Conservation (phyloP, 306 rosid species). For the Oxytropis ochrocephala region DNA sequence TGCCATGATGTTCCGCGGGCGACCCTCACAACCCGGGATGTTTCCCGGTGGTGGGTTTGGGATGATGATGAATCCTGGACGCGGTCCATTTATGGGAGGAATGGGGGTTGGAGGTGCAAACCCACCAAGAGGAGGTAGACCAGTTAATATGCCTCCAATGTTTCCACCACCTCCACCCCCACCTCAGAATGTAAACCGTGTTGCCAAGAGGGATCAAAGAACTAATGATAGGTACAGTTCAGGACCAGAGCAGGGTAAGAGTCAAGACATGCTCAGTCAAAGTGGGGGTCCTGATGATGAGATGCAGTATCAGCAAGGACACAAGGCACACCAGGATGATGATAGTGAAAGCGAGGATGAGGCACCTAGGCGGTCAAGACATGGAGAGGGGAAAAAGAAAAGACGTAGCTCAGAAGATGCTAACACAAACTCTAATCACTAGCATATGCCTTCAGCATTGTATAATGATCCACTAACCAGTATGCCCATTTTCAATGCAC, state of each 20-base stretch:
- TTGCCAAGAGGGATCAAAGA: constrained; percentile 68
- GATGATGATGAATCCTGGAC: constrained; percentile 97
- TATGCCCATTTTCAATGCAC: constrained; percentile 27
- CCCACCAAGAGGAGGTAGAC: constrained; percentile 66
- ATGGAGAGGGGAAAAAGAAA: constrained; percentile 92
- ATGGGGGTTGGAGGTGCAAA: constrained; percentile 78
- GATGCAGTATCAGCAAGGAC: constrained; percentile 53
- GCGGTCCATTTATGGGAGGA: constrained; percentile 89
- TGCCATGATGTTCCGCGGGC: constrained; percentile 90
- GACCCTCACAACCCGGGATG: constrained; percentile 87
- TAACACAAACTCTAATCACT: constrained; percentile 44
- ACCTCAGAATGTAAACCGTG: constrained; percentile 53
- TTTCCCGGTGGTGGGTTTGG: constrained; percentile 89
- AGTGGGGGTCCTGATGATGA: constrained; percentile 69
- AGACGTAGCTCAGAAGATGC: constrained; percentile 61
- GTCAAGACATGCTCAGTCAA: constrained; percentile 59
- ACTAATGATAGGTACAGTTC: constrained; percentile 50
- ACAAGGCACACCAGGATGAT: constrained; percentile 53
- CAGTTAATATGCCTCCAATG: constrained; percentile 72
- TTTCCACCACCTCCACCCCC: constrained; percentile 69
- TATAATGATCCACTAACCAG: constrained; percentile 24
- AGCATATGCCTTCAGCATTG: constrained; percentile 16
- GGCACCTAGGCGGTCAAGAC: constrained; percentile 96
- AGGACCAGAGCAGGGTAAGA: constrained; percentile 64
- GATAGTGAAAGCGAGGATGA: constrained; percentile 97